Conservation (phyloP, 768 basidiomycete genomes). For the Pleurotus pulmonarius region DNA sequence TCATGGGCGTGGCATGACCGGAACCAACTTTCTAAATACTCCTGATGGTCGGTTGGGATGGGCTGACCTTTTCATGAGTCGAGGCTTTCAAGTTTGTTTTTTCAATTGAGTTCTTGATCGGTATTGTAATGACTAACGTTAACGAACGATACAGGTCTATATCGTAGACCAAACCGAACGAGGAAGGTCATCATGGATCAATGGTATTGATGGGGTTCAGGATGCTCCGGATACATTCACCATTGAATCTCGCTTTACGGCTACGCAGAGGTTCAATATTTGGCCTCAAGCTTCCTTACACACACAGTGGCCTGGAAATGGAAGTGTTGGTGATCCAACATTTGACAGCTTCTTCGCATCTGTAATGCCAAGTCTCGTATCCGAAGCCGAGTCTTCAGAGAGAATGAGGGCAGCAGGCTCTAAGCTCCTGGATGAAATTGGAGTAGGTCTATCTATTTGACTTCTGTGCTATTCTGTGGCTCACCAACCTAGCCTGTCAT, state of each 20-base stretch:
- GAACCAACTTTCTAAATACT: conserved; percentile 28
- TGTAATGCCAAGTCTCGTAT: conserved; percentile 33
- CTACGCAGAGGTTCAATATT: conserved; percentile 22
- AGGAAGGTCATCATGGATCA: conserved; percentile 32
- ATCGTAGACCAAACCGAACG: conserved; percentile 34
- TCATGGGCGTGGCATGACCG: conserved; percentile 33
- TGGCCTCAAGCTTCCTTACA: conserved; percentile 38
- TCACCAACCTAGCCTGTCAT: conserved; percentile 32
- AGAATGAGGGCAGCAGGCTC: conserved; percentile 39
- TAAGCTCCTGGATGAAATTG: conserved; percentile 41
- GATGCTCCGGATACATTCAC: conserved; percentile 13
- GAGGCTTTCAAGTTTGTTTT: conserved; percentile 27
- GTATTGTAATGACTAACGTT: background rate
- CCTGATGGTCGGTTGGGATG: conserved; percentile 31
- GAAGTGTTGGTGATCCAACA: conserved; percentile 37
- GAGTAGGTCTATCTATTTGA: conserved; percentile 26
- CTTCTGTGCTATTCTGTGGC: background rate
- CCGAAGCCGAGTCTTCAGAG: conserved; percentile 28
- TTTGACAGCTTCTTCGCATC: conserved; percentile 46
- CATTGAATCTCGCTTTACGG: conserved; percentile 29
- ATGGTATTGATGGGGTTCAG: conserved; percentile 23
- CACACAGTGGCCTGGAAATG: conserved; percentile 52
- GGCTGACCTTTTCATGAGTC: conserved; percentile 32
- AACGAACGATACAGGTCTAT: conserved; percentile 28
- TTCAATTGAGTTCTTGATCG: background rate